Evolutionary conservation across 2,329 filamentous ascomycete genomes (phyloP).

Genomic region (Sporothrix variecibatus): DNA sequence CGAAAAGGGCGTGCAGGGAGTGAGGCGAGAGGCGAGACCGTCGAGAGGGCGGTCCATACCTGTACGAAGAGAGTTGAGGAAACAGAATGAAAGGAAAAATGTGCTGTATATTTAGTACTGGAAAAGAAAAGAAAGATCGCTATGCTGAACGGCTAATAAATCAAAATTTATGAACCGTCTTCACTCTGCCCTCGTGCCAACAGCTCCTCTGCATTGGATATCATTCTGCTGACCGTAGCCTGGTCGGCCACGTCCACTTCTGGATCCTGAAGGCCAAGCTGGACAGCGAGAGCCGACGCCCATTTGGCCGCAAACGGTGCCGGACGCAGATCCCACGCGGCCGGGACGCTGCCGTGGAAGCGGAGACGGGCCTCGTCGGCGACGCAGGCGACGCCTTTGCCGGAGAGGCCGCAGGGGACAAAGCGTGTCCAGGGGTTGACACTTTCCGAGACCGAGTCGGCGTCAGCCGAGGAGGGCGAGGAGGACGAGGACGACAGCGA

Average conservation of each 20-base stretch:
- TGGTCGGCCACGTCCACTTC: constrained; percentile 25
- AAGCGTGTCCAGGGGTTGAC: constrained; percentile 69
- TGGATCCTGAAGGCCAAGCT: constrained; percentile 25
- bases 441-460: neutral
- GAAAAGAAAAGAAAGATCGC: neutral
- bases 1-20: constrained; percentile 25
- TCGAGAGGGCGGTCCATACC: neutral
- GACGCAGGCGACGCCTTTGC: constrained; percentile 77
- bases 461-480: neutral
- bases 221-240: constrained; percentile 17
- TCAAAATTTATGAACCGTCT: neutral
- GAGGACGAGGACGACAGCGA: neutral
- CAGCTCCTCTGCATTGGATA: constrained; percentile 18
- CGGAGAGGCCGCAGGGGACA: constrained; percentile 84
- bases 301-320: constrained; percentile 27
- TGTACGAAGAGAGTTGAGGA: too few species aligned
- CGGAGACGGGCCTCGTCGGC: constrained; percentile 46
- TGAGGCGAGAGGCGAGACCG: neutral
- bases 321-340: constrained; percentile 28
- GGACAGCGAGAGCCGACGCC: constrained; percentile 25
- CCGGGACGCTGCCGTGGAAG: constrained; percentile 27
- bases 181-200: neutral
- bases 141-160: neutral
- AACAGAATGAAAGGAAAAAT: neutral
- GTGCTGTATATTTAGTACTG: neutral